Conservation (phyloP, 2,329 filamentous ascomycete species). For the Fusarium chaquense region DNA sequence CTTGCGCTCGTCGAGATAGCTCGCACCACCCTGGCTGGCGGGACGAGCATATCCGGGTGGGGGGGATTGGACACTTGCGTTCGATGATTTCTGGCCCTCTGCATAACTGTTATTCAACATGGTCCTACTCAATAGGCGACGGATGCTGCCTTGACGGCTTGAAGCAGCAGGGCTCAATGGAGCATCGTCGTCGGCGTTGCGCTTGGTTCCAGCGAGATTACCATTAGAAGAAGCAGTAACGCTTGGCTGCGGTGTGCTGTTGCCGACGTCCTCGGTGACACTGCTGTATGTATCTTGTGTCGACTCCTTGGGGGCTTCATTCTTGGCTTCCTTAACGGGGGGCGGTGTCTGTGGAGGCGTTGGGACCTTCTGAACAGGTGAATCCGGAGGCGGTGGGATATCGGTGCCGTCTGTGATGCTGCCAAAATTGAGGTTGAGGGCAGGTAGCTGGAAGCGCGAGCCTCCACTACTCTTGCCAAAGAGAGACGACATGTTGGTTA, state of each 20-base stretch:
- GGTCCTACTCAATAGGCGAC: conserved; percentile 68
- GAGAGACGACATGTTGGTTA: conserved; percentile 50
- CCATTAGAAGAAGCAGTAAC: conserved; percentile 55
- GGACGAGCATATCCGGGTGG: conserved; percentile 54
- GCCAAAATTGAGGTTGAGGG: conserved; percentile 68
- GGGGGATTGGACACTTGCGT: conserved; percentile 51
- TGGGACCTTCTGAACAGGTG: conserved; percentile 63
- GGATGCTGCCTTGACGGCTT: conserved; percentile 66
- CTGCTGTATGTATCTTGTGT: conserved; percentile 24
- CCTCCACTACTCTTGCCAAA: conserved; percentile 47
- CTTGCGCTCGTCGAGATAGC: conserved; percentile 65
- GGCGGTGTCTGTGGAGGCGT: conserved; percentile 57
- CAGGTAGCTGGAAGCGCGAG: conserved; percentile 67
- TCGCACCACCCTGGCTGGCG: conserved; percentile 63
- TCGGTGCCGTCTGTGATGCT: conserved; percentile 71
- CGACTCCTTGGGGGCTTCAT: conserved; percentile 31
- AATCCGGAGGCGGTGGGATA: conserved; percentile 69
- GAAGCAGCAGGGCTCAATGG: conserved; percentile 66
- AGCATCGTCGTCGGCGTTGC: conserved; percentile 63
- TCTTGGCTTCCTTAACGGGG: conserved; percentile 43
- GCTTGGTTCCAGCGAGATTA: conserved; percentile 61
- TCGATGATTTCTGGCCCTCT: conserved; percentile 60
- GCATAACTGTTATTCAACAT: conserved; percentile 66
- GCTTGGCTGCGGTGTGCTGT: conserved; percentile 40
- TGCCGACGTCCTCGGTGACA: conserved; percentile 36